Evolutionary conservation across 148 eudicot genomes (phyloP).

Genomic region (Limonium bicolor): DNA sequence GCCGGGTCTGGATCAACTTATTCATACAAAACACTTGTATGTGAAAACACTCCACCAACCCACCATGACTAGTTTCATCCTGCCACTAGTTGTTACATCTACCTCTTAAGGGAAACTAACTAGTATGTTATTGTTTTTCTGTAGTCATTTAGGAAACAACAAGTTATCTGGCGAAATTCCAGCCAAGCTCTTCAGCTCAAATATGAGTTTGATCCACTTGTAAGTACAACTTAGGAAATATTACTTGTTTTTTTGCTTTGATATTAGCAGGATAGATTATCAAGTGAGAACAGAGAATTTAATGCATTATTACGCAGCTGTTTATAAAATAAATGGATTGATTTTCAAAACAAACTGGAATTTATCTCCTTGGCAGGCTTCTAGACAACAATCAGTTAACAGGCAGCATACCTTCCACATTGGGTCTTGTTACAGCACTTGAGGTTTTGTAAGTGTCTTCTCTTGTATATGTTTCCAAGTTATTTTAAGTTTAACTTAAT

Average conservation of each 20-base stretch:
- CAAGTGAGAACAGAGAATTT: too few species aligned
- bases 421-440: conserved; percentile 37
- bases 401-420: conserved; percentile 44
- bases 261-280: too few species aligned
- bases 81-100: background rate
- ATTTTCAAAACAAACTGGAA: background rate
- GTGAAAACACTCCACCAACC: conserved; percentile 13
- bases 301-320: too few species aligned
- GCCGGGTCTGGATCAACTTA: conserved; percentile 50
- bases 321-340: background rate
- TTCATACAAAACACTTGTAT: conserved; percentile 55
- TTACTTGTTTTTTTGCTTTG: too few species aligned
- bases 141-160: conserved; percentile 74
- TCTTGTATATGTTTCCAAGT: conserved; percentile 2
- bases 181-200: conserved; percentile 34
- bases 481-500: background rate
- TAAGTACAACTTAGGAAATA: conserved; percentile 29
- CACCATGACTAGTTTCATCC: background rate
- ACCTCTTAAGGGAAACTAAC: background rate
- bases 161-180: conserved; percentile 66
- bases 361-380: conserved; percentile 26
- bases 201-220: conserved; percentile 59
- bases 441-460: conserved; percentile 71
- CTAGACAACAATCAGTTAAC: conserved; percentile 47
- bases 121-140: background rate